Percentiles rank a stretch among this genome's conserved stretches.
Evolutionary conservation across 2,329 filamentous ascomycete genomes (phyloP).

Genomic region (Elsinoe ampelina): DNA sequence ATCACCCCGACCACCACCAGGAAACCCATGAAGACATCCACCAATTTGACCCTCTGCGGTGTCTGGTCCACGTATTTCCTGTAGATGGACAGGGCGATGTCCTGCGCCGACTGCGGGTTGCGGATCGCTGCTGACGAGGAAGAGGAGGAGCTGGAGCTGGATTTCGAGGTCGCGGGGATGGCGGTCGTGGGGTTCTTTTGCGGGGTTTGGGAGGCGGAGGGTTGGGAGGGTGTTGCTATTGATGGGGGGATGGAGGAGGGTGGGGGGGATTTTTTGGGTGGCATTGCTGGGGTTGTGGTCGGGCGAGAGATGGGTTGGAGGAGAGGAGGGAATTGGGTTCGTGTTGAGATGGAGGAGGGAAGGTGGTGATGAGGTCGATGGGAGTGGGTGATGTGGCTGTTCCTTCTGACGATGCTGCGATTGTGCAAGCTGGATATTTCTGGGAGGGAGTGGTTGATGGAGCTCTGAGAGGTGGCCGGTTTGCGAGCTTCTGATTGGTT

Average conservation of each 20-base stretch:
- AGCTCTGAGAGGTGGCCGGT: constrained; percentile 6
- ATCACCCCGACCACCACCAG: constrained; percentile 75
- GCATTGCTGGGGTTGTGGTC: constrained; percentile 19
- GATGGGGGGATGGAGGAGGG: constrained; percentile 20
- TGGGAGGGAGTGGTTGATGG: neutral
- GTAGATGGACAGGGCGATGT: constrained; percentile 63
- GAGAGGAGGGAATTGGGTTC: too few relatives aligned
- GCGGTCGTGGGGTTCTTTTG: constrained; percentile 19
- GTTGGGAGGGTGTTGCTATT: constrained; percentile 19
- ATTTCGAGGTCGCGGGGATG: constrained; percentile 15
- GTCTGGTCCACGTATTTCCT: constrained; percentile 71
- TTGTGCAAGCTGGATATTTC: neutral
- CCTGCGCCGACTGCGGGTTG: constrained; percentile 33
- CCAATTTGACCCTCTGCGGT: constrained; percentile 80
- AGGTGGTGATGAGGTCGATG: neutral
- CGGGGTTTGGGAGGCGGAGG: constrained; percentile 20
- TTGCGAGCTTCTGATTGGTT: constrained; percentile 10
- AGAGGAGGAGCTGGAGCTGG: constrained; percentile 22
- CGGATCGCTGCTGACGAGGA: constrained; percentile 14
- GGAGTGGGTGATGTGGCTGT: neutral
- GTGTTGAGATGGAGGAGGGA: neutral
- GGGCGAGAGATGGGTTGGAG: neutral
- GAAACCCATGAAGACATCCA: constrained; percentile 86
- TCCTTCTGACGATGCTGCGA: neutral
- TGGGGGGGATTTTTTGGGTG: constrained; percentile 24